Conservation (phyloP, 2,329 filamentous ascomycete genomes). For the Monosporascus sp. region DNA sequence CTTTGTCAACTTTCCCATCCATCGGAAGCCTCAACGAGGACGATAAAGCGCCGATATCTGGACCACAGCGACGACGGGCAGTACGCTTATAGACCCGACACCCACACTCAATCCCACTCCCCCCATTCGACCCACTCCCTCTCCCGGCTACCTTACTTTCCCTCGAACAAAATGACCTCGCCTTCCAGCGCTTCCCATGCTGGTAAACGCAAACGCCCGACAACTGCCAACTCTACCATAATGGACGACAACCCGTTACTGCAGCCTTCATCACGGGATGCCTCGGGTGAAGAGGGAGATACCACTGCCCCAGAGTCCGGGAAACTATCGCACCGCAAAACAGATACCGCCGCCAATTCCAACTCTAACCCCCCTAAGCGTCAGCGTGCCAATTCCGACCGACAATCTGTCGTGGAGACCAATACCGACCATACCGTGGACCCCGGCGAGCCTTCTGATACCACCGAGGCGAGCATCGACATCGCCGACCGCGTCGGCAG, state of each 20-base stretch:
- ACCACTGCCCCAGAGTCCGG: constrained; percentile 61
- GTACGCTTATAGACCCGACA: no score
- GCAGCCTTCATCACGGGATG: constrained; percentile 73
- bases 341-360: constrained; percentile 34
- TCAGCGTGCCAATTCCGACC: constrained; percentile 62
- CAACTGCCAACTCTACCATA: constrained; percentile 43
- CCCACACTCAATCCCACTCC: background rate
- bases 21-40: no score
- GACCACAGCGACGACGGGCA: no score
- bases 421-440: constrained; percentile 43
- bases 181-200: constrained; percentile 47
- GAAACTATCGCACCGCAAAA: constrained; percentile 53
- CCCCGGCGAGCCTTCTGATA: constrained; percentile 64
- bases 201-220: constrained; percentile 77
- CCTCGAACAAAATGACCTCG: constrained; percentile 48
- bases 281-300: constrained; percentile 75
- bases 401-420: constrained; percentile 36
- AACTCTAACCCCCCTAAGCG: constrained; percentile 66
- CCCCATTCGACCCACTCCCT: no score
- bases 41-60: no score
- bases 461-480: constrained; percentile 62
- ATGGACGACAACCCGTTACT: constrained; percentile 53
- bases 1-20: no score
- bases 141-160: no score
- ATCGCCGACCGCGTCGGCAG: constrained; percentile 57